Conservation (phyloP, 306 rosid species). For the Canavalia gladiata region DNA sequence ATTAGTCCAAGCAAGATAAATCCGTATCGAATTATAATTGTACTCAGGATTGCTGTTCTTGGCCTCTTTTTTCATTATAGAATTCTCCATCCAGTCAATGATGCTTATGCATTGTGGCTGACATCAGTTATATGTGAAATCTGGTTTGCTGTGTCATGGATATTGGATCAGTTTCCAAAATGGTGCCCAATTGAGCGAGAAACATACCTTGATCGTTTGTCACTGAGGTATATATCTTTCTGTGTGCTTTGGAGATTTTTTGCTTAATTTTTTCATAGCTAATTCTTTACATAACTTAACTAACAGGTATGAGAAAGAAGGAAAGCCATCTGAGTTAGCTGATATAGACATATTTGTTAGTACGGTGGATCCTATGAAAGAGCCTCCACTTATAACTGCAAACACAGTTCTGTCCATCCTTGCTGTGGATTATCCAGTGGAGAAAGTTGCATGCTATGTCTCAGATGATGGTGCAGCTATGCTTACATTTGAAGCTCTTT, state of each 20-base stretch:
- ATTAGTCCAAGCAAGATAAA: conserved; percentile 88
- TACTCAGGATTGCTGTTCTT: conserved; percentile 77
- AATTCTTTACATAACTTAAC: neutral
- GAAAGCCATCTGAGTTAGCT: conserved; percentile 85
- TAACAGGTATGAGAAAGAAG: conserved; percentile 91
- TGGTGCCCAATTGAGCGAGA: conserved; percentile 88
- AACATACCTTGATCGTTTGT: conserved; percentile 92
- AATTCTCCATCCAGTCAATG: conserved; percentile 84
- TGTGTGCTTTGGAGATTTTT: neutral
- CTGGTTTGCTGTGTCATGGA: conserved; percentile 95
- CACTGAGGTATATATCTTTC: conserved; percentile 65
- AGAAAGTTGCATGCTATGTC: conserved; percentile 91
- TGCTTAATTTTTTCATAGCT: conserved; percentile 12
- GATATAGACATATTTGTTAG: conserved; percentile 82
- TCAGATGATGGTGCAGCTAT: conserved; percentile 98
- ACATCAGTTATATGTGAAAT: conserved; percentile 95
- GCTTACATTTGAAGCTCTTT: conserved; percentile 95
- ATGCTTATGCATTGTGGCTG: conserved; percentile 86
- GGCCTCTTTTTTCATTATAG: conserved; percentile 89
- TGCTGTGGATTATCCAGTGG: conserved; percentile 91
- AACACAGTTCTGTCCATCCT: conserved; percentile 92
- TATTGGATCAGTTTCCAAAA: conserved; percentile 92
- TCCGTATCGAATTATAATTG: conserved; percentile 83
- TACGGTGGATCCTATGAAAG: conserved; percentile 94
- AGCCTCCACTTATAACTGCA: conserved; percentile 96